These are phyloP conservation scores for Hanseniaspora valbyensis DNA, from an alignment of 805 yeast species.

Conservation along the genomic window DNA sequence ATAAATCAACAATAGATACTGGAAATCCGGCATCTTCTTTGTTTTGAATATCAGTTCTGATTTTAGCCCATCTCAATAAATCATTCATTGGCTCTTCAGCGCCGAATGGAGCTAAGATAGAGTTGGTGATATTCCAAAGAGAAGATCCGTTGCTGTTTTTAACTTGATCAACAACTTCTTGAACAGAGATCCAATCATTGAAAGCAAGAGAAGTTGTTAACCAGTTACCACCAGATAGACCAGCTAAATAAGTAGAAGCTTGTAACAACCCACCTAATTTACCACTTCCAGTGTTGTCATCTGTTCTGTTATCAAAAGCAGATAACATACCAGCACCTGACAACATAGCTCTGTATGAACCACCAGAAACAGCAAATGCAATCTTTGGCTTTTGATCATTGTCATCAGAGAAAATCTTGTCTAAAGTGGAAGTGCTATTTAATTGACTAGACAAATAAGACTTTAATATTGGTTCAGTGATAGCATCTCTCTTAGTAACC, in stretches of 20 bases:
- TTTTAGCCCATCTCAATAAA: slow-evolving; percentile 43
- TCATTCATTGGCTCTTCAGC: slow-evolving; percentile 41
- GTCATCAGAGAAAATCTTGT: slow-evolving; percentile 20
- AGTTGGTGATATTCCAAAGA: slow-evolving; percentile 60
- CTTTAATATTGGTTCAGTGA: slow-evolving; percentile 16
- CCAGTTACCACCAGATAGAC: slow-evolving; percentile 84
- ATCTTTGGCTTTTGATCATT: slow-evolving; percentile 30
- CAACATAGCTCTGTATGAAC: slow-evolving; percentile 85
- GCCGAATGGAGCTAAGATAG: slow-evolving; percentile 58
- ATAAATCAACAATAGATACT: slow-evolving; percentile 57
- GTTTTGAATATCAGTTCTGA: slow-evolving; percentile 41
- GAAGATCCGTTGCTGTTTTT: slow-evolving; percentile 25
- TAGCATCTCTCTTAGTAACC: slow-evolving; percentile 31
- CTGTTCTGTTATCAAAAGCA: slow-evolving; percentile 67
- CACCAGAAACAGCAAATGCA: slow-evolving; percentile 65
- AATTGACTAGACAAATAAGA: slow-evolving; percentile 14
- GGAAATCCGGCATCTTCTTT: slow-evolving; percentile 55
- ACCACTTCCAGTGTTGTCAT: slow-evolving; percentile 41
- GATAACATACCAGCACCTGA: slow-evolving; percentile 74
- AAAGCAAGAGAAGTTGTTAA: slow-evolving; percentile 55
- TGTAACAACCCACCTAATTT: slow-evolving; percentile 62
- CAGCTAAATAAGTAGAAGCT: slow-evolving; percentile 59
- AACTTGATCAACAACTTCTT: slow-evolving; percentile 38
- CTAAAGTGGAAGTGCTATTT: slow-evolving; percentile 18
- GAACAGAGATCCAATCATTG: slow-evolving; percentile 66